A percentile compares a stretch with the other conserved stretches of the same genome.
These are phyloP conservation scores for Colletotrichum costaricense DNA, from an alignment of 2,329 filamentous ascomycete genomes.

Conservation along the genomic window DNA sequence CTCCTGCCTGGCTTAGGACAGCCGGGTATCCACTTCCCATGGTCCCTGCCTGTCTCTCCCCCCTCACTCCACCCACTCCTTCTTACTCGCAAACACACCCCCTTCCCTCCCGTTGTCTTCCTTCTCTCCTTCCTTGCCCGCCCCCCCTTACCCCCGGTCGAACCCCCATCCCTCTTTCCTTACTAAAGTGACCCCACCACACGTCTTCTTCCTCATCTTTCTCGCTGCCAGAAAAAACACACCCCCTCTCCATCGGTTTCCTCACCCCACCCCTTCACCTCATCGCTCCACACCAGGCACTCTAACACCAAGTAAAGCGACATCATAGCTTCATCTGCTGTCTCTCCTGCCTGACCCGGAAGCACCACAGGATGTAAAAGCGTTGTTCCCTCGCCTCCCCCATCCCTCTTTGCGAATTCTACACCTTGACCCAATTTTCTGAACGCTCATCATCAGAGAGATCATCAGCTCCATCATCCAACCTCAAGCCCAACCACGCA, in stretches of 20 bases:
- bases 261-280: constrained; percentile 13
- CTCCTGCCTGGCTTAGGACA: background rate
- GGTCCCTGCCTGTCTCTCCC: constrained; percentile 7
- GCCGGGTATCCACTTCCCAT: constrained; percentile 12
- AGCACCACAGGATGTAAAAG: constrained; percentile 37
- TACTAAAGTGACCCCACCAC: constrained; percentile 29
- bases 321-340: constrained; percentile 38
- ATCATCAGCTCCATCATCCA: constrained; percentile 35
- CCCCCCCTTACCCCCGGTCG: background rate
- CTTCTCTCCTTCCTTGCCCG: background rate
- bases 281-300: constrained; percentile 35
- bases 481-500: constrained; percentile 29
- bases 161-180: constrained; percentile 20
- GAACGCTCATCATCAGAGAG: constrained; percentile 35
- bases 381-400: constrained; percentile 38
- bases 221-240: background rate
- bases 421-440: constrained; percentile 31
- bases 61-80: background rate
- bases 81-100: background rate
- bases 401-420: constrained; percentile 21
- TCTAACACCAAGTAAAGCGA: constrained; percentile 35
- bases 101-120: background rate
- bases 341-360: constrained; percentile 35
- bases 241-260: background rate
- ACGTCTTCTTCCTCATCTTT: constrained; percentile 18